Percentiles rank a stretch among this genome's conserved stretches.
These are phyloP conservation scores for Termitomyces sp. DNA, from an alignment of 768 basidiomycete genomes.

Conservation along the genomic window DNA sequence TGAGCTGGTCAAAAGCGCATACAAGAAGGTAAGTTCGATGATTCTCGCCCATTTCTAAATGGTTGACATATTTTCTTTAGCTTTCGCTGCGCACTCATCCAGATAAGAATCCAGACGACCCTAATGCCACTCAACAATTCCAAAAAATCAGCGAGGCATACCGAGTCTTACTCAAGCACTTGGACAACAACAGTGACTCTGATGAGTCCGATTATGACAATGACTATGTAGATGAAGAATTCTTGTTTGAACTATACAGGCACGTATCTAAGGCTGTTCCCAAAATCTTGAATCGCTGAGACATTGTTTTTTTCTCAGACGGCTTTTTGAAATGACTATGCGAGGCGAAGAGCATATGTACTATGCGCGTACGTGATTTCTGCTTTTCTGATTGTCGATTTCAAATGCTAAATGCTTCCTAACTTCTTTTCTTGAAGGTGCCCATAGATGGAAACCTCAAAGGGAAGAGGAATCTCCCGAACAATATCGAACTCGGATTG, in stretches of 20 bases:
- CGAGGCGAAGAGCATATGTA: constrained; percentile 23
- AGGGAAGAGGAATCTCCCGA: constrained; percentile 42
- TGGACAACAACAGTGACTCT: constrained; percentile 35
- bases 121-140: constrained; percentile 64
- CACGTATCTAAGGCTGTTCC: constrained; percentile 17
- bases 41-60: background rate
- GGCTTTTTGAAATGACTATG: constrained; percentile 43
- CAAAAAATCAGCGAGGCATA: constrained; percentile 71
- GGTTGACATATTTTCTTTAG: constrained; percentile 23
- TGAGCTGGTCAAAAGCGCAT: constrained; percentile 63
- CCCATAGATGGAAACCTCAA: constrained; percentile 16
- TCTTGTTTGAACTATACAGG: constrained; percentile 35
- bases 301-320: constrained; percentile 6
- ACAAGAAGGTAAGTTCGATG: constrained; percentile 55
- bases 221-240: constrained; percentile 32
- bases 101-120: constrained; percentile 70
- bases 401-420: background rate
- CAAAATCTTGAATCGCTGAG: background rate
- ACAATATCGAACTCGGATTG: constrained; percentile 50
- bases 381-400: background rate
- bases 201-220: constrained; percentile 27
- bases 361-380: constrained; percentile 4
- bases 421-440: constrained; percentile 3
- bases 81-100: constrained; percentile 69
- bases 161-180: constrained; percentile 51